These are phyloP conservation scores for Ustilago tritici DNA, from an alignment of 1,284 basidiomycete species.

Conservation along the genomic window DNA sequence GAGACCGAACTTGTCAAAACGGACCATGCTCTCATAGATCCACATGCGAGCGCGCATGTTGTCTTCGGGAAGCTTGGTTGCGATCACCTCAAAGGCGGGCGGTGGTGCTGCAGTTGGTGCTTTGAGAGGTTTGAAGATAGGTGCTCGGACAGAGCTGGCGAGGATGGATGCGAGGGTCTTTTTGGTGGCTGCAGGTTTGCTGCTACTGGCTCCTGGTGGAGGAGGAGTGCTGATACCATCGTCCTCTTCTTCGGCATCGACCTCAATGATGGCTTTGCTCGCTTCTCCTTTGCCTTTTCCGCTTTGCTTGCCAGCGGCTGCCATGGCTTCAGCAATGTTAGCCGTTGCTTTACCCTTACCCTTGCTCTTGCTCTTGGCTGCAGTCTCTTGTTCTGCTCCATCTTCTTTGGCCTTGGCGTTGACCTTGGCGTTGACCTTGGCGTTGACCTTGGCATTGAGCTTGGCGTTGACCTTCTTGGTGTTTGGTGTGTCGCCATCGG, in stretches of 20 bases:
- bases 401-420: neutral
- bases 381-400: neutral
- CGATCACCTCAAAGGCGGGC: conserved; percentile 46
- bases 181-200: conserved; percentile 16
- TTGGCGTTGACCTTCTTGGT: conserved; percentile 9
- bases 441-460: conserved; percentile 1
- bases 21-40: conserved; percentile 62
- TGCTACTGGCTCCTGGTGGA: conserved; percentile 17
- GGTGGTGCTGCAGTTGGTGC: conserved; percentile 30
- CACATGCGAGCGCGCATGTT: conserved; percentile 61
- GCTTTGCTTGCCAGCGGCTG: conserved; percentile 10
- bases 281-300: conserved; percentile 25
- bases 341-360: conserved; percentile 17
- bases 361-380: neutral
- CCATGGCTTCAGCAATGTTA: conserved; percentile 23
- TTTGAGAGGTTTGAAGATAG: conserved; percentile 41
- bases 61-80: conserved; percentile 47
- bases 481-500: neutral
- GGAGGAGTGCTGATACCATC: conserved; percentile 41
- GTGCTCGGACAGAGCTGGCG: conserved; percentile 11
- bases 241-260: conserved; percentile 21
- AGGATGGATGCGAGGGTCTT: conserved; percentile 33
- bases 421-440: conserved; percentile 8
- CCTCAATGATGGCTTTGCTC: neutral
- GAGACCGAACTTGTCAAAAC: conserved; percentile 59